Evolutionary conservation across 768 basidiomycete species (phyloP), one percentile per base, ranked within the genome.

Genomic region (Kwoniella botswanensis): DNA sequence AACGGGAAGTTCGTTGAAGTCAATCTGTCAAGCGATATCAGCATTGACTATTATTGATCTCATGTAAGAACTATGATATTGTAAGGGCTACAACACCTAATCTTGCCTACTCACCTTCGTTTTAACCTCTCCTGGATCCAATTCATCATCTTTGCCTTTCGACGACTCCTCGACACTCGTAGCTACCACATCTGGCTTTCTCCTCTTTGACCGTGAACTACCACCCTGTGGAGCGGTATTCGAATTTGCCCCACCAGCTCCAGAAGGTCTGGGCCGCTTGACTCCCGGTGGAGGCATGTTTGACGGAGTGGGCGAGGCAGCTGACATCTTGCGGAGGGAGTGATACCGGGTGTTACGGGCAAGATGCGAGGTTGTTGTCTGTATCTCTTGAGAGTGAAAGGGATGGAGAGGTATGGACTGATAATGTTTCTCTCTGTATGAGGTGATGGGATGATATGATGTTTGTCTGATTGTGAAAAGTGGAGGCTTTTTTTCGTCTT

Each of bases 1-100:
- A 11, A 71, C 70, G n/a, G 79, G 78, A 22, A 81, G 63, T n/a
- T 71, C 71, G 53, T 76, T 76, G 59, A 81, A 81, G 67, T 81
- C 76, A 66, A 81, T 74, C 79, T 81, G 18, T 35, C 35, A 35
- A 7, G 35, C 7, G 6, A 35, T 35, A 35, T 35, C 35, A 35
- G 35, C 35, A 35, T 35, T 35, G 35, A 35, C 35, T 35, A 7
- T 7, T 35, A 35, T 35, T 35, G 35, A 35, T 35, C 35, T 35
- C 35, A 35, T 35, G 7, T 35, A 35, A 7, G 35, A 35, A 35
- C 6, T 7, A 35, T 35, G 35, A 7, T 35, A 35, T 7, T 35
- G 35, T 35, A 35, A 35, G 6, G 35, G 35, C 35, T 35, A 35
- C 35, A 9, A 35, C 35, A 35, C 35, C 35, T 35, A 35, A 35